Evolutionary conservation across 352 stramenopile genomes (phyloP), one percentile per base, ranked within the genome.

Genomic region (Globisporangium viniferum): DNA sequence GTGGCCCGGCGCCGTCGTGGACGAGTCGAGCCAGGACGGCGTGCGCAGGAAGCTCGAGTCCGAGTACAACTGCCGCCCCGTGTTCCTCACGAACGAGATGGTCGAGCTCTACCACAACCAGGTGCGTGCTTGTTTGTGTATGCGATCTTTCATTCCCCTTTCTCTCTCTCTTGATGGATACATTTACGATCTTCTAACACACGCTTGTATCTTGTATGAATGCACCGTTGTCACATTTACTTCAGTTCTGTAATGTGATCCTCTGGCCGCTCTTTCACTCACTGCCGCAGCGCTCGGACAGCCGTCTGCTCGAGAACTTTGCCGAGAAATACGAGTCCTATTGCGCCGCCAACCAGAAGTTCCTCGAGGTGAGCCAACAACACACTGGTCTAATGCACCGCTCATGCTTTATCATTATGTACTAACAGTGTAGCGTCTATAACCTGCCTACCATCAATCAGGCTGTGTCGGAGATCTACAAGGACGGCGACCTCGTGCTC

Each of bases 191-290:
- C 44, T 51, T 22, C 44, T 51, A 51, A 51, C 18, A 12, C 18
- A 10, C 10, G 39, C 39, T 12, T 0, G 7, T 51, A 22, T 22
- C 44, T 51, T 51, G 44, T 22, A 22, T 51, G 4, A 36, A 36
- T 46, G 39, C 12, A 46, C 12, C 18, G 7, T 22, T 44, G 9
- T 27, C 24, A 9, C 24, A 3, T 44, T 27, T 12, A 3, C 22
- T 14, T 18, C 72, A 94, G 71, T 95, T 97, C 51, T 97, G 89
- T 76, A 96, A 97, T 64, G 88, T 91, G 59, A 88, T 97, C 60
- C 74, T 97, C 4, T 97, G 91, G 91, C 91, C 90, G 61, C 79
- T 97, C 0, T 96, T 97, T 67, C 91, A 97, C 70, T 97, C 93
- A 62, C 76, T 97, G 6, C 88, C 90, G 36, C 84, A 90, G 61